These are phyloP conservation scores for Kazachstania africana DNA, from an alignment of 805 yeast genomes.

Conservation along the genomic window DNA sequence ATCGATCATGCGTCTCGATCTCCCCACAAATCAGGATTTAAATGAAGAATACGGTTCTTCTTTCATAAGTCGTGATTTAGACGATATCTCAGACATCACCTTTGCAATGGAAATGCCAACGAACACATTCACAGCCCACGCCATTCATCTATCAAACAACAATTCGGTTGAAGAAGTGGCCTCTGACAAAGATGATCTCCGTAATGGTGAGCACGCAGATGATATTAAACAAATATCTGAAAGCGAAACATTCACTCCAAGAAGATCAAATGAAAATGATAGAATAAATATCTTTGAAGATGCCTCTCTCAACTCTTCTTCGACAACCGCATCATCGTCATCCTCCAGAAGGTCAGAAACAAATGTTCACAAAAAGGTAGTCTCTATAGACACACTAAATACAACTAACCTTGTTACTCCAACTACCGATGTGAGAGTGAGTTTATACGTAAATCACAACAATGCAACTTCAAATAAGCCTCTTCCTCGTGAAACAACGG, in stretches of 20 bases:
- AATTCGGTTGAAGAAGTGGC: slow-evolving; percentile 3
- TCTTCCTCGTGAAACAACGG: slow-evolving; percentile 24
- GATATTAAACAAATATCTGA: neutral
- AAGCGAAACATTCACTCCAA: neutral
- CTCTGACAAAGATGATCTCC: too few relatives aligned
- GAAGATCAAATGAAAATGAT: neutral
- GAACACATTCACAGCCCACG: slow-evolving; percentile 20
- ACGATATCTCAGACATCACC: slow-evolving; percentile 20
- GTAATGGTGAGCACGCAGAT: neutral
- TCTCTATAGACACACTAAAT: slow-evolving; percentile 24
- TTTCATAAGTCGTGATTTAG: neutral
- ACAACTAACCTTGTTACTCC: slow-evolving; percentile 21
- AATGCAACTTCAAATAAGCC: slow-evolving; percentile 4
- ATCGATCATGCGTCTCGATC: too few relatives aligned
- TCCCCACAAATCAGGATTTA: neutral
- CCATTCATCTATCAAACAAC: slow-evolving; percentile 16
- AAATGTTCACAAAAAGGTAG: slow-evolving; percentile 21
- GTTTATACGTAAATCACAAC: slow-evolving; percentile 19
- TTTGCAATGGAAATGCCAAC: slow-evolving; percentile 23
- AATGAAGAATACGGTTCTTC: neutral
- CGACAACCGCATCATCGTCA: slow-evolving; percentile 12
- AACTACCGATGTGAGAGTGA: slow-evolving; percentile 24
- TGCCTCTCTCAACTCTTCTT: slow-evolving; percentile 15
- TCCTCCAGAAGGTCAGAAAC: slow-evolving; percentile 11
- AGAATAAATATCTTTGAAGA: slow-evolving; percentile 22